A percentile compares a stretch with the other conserved stretches of the same genome.
These are phyloP conservation scores for Pichia nanzhaoensis DNA, from an alignment of 805 yeast species.

Conservation along the genomic window DNA sequence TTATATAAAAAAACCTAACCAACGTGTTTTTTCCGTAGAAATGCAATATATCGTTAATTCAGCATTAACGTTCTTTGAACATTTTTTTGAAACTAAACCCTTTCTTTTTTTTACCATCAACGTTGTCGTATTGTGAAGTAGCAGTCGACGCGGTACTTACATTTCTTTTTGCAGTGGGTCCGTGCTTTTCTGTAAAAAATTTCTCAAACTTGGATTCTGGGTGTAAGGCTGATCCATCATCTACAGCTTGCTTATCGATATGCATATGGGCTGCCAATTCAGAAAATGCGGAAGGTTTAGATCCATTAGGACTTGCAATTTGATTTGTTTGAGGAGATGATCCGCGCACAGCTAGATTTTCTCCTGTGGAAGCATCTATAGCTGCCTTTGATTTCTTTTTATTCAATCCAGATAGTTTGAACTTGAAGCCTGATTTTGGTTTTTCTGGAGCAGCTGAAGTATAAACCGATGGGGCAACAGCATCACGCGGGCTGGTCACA, in stretches of 20 bases:
- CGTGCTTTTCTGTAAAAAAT: slow-evolving; percentile 13
- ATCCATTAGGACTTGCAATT: background rate
- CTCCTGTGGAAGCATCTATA: background rate
- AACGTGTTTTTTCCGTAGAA: no score
- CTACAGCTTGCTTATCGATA: background rate
- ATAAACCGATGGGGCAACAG: background rate
- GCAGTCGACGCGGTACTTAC: slow-evolving; percentile 9
- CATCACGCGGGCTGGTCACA: background rate
- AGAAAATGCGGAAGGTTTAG: background rate
- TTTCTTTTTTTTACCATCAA: slow-evolving; percentile 25
- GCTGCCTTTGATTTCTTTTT: slow-evolving; percentile 4
- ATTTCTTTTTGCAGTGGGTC: slow-evolving; percentile 13
- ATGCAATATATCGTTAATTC: no score
- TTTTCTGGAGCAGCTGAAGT: background rate
- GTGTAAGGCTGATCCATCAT: background rate
- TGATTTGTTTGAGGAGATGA: background rate
- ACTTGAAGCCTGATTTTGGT: slow-evolving; percentile 5
- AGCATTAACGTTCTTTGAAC: slow-evolving; percentile 22
- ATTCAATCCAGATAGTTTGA: background rate
- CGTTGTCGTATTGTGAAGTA: slow-evolving; percentile 13
- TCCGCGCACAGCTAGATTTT: background rate
- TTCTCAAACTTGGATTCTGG: slow-evolving; percentile 14
- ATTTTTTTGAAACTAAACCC: slow-evolving; percentile 29
- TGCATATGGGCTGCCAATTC: background rate
- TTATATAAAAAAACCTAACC: no score